Conservation (phyloP, 371 early-diverging fungal genomes). For the Syncephalastrum monosporum region DNA sequence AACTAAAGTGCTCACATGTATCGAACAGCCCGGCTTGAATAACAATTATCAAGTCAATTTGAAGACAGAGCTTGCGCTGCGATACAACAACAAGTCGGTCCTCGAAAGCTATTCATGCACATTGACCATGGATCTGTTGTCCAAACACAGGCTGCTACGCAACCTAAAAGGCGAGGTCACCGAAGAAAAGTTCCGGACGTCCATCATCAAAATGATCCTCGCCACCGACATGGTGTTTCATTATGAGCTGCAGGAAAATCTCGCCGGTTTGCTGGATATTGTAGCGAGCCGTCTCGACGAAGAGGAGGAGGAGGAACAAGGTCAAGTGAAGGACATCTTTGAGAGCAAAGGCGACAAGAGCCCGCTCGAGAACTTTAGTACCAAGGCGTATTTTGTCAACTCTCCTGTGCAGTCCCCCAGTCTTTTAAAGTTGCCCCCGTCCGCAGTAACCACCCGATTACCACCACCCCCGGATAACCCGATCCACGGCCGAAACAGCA, state of each 20-base stretch:
- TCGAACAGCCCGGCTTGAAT: conserved; percentile 79
- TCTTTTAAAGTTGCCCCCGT: neutral
- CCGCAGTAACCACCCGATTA: too few relatives aligned
- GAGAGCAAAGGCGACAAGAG: conserved; percentile 39
- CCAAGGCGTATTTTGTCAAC: conserved; percentile 30
- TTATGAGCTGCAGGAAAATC: conserved; percentile 73
- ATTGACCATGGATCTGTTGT: conserved; percentile 66
- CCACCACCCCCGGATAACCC: too few relatives aligned
- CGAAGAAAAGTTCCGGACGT: conserved; percentile 49
- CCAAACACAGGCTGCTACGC: conserved; percentile 67
- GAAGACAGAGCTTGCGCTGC: conserved; percentile 67
- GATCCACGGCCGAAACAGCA: too few relatives aligned
- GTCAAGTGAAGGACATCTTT: conserved; percentile 37
- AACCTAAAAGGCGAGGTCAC: conserved; percentile 16
- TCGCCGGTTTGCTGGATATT: conserved; percentile 41
- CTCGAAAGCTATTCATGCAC: conserved; percentile 86
- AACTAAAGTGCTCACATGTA: neutral
- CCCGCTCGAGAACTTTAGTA: conserved; percentile 32
- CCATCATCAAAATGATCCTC: conserved; percentile 69
- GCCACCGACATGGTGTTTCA: conserved; percentile 91
- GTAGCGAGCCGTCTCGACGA: conserved; percentile 6
- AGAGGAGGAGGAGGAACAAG: conserved; percentile 9
- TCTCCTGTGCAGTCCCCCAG: neutral
- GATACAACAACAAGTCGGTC: conserved; percentile 76
- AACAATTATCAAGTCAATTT: conserved; percentile 88